phyloP scores from a whole-genome alignment of 805 yeast genomes.

The Pichia nakasei region DNA sequence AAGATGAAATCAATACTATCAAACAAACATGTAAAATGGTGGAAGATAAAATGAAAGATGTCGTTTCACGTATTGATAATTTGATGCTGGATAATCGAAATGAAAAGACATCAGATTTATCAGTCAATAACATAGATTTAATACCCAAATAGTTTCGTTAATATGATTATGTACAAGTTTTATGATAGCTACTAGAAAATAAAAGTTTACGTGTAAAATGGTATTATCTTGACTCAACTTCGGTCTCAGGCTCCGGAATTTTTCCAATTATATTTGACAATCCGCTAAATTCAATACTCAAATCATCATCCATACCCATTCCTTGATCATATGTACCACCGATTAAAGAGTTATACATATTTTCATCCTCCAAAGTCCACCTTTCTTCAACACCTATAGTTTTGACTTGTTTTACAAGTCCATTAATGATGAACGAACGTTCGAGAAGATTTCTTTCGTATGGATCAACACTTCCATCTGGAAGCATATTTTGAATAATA shows the following conservation, averaged over 20 bases:
- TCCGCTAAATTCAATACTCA: not conserved
- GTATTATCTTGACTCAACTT: not conserved
- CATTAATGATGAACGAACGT: slow-evolving; percentile 21
- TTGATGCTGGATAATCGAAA: slow-evolving; percentile 7
- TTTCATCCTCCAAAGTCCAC: slow-evolving; percentile 10
- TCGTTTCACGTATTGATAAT: not conserved
- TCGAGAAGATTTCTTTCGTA: slow-evolving; percentile 26
- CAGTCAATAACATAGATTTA: not conserved
- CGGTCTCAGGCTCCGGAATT: not conserved
- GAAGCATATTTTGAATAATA: slow-evolving; percentile 19
- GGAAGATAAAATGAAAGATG: slow-evolving; percentile 26
- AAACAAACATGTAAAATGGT: slow-evolving; percentile 33
- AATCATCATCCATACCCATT: not conserved
- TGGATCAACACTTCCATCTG: slow-evolving; percentile 7
- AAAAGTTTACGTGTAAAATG: too few relatives aligned
- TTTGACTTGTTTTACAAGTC: slow-evolving; percentile 18
- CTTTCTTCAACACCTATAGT: slow-evolving; percentile 18
- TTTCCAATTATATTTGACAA: not conserved
- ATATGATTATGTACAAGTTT: not conserved
- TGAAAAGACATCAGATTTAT: too few relatives aligned
- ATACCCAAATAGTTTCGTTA: not conserved
- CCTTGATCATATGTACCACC: not conserved
- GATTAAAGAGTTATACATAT: slow-evolving; percentile 3
- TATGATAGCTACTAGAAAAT: not conserved
- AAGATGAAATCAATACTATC: slow-evolving; percentile 32